Evolutionary conservation across 2,329 filamentous ascomycete species (phyloP), one percentile per base, ranked within the genome.

Genomic region (Hypoxylon sp.): DNA sequence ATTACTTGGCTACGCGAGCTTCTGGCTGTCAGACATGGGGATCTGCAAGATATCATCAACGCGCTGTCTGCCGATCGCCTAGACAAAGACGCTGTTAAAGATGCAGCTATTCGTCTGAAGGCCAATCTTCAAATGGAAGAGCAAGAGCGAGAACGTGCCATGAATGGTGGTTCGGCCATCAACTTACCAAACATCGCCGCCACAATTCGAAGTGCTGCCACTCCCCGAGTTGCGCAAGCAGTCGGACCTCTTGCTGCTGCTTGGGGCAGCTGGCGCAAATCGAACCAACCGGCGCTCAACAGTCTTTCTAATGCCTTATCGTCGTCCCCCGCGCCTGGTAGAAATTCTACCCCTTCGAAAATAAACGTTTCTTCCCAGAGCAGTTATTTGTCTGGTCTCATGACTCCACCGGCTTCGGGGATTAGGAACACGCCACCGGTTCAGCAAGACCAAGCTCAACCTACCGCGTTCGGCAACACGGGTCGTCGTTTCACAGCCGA

Each of bases 91-190:
- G 86, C 88, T 5, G 92, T 98, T 70, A 93, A 92, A 74, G 94
- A 98, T 77, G 94, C 94, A 5, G 93, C 93, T 36, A 98, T 98
- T 73, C 91, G 96, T 58, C 90, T 99, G 67, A 93, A 93, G 78
- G 93, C 96, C 13, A 98, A 97, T 75, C 85, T 99, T 36, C 93
- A 98, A 78, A 99, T 99, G 96, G 95, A 99, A 79, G 93, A 97
- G 77, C 93, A 97, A 78, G 94, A 98, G 80, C 93, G 93, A 56
- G 95, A 98, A 79, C 88, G 96, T 65, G 90, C 93, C 0, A 87
- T 93, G 81, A 90, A 91, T 59, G 90, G 90, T 51, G 88, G 87
- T 13, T 91, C 89, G 6, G 83, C 88, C 28, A 85, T 90, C 67
- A 88, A 85, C 59, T 84, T 96, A 72, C 92, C 93, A 3, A 93